A percentile compares a stretch with the other conserved stretches of the same genome.
These are phyloP conservation scores for Alternaria viburni DNA, from an alignment of 2,329 filamentous ascomycete genomes.

Conservation along the genomic window DNA sequence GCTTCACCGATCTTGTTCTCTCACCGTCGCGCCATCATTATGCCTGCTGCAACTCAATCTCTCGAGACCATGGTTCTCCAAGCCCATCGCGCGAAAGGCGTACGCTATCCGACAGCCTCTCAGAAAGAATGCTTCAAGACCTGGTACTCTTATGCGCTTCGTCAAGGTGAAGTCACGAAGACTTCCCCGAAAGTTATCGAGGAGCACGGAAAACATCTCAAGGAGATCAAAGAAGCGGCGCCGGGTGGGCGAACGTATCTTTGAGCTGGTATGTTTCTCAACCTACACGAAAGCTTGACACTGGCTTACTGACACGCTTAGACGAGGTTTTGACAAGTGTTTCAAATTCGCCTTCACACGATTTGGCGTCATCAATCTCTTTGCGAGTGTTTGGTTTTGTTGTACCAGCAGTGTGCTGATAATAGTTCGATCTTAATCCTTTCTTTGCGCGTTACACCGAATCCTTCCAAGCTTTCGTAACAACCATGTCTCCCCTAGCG, in stretches of 20 bases:
- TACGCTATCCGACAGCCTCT: conserved; percentile 37
- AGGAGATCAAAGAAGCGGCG: conserved; percentile 28
- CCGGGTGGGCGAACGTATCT: conserved; percentile 42
- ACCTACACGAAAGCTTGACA: neutral
- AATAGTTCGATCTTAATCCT: neutral
- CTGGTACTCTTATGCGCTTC: conserved; percentile 45
- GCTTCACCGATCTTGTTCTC: neutral
- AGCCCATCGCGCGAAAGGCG: conserved; percentile 45
- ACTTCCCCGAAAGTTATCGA: conserved; percentile 21
- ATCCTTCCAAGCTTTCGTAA: neutral
- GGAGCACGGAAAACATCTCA: conserved; percentile 34
- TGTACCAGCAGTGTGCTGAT: neutral
- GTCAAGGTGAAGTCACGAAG: conserved; percentile 30
- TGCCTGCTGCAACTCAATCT: conserved; percentile 37
- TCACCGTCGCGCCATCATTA: conserved; percentile 8
- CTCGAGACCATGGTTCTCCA: conserved; percentile 42
- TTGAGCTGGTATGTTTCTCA: conserved; percentile 11
- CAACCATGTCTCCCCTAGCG: neutral
- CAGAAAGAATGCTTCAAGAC: conserved; percentile 47
- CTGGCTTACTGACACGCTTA: neutral
- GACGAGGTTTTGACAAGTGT: rapidly evolving
- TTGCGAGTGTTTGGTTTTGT: neutral
- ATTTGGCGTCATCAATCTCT: neutral
- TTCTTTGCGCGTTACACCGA: neutral
- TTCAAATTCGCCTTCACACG: neutral